Conservation (phyloP, 805 yeast species). For the Kazachstania kunashirensis region DNA sequence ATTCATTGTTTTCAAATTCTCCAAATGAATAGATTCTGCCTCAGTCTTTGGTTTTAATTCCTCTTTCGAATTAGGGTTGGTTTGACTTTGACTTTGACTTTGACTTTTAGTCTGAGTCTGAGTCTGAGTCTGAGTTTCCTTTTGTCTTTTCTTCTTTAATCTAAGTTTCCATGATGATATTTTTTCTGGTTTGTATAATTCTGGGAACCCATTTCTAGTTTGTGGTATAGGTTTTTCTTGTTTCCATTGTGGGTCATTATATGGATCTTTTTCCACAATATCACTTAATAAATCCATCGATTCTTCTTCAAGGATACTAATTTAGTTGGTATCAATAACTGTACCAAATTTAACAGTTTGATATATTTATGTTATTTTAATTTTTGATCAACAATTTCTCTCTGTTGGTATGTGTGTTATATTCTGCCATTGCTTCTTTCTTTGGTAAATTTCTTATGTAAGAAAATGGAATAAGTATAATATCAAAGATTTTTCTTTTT, state of each 20-base stretch:
- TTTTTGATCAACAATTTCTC: too few species aligned
- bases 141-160: conserved; percentile 29
- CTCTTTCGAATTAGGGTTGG: background rate
- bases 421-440: too few species aligned
- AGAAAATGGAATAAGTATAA: too few species aligned
- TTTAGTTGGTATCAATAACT: too few species aligned
- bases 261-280: conserved; percentile 52
- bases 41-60: conserved; percentile 34
- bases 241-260: conserved; percentile 8
- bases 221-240: conserved; percentile 2
- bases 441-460: too few species aligned
- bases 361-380: too few species aligned
- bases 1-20: conserved; percentile 54
- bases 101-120: background rate
- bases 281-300: conserved; percentile 66
- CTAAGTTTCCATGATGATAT: conserved; percentile 45
- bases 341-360: too few species aligned
- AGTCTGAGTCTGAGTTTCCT: conserved; percentile 14
- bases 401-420: too few species aligned
- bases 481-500: too few species aligned
- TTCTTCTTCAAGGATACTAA: too few species aligned
- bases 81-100: background rate
- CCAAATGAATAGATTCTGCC: conserved; percentile 65
- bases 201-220: conserved; percentile 24
- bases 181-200: conserved; percentile 28